phyloP scores from a whole-genome alignment of 2,329 filamentous ascomycete genomes.

The Epichloe scottii region DNA sequence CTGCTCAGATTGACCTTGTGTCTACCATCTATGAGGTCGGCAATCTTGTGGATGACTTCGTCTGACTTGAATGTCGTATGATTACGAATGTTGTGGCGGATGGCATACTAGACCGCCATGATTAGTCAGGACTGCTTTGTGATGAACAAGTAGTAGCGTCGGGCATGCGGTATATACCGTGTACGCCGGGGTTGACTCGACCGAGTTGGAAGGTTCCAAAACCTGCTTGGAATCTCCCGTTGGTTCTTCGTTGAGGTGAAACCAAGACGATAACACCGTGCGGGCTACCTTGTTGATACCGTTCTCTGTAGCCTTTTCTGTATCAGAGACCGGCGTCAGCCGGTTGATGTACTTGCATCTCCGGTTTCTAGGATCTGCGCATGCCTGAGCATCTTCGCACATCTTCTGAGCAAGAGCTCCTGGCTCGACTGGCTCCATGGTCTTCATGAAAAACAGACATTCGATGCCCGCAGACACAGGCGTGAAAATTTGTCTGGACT shows the following conservation, averaged over 20 bases:
- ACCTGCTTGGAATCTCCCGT: slow-evolving; percentile 8
- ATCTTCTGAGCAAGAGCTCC: slow-evolving; percentile 40
- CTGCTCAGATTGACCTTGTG: slow-evolving; percentile 68
- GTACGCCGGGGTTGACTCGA: slow-evolving; percentile 13
- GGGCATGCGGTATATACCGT: slow-evolving; percentile 27
- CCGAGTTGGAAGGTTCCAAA: background rate
- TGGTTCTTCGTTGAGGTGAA: slow-evolving; percentile 31
- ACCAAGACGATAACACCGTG: slow-evolving; percentile 50
- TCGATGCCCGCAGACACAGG: slow-evolving; percentile 44
- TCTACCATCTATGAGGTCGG: slow-evolving; percentile 47
- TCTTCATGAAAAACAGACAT: slow-evolving; percentile 51
- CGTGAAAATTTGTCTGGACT: slow-evolving; percentile 36
- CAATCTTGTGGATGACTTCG: slow-evolving; percentile 58
- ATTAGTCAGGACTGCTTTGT: background rate
- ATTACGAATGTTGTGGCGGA: slow-evolving; percentile 65
- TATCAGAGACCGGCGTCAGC: slow-evolving; percentile 38
- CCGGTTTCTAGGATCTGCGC: slow-evolving; percentile 27
- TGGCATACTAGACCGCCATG: slow-evolving; percentile 58
- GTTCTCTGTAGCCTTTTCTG: slow-evolving; percentile 54
- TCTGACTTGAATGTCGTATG: slow-evolving; percentile 57
- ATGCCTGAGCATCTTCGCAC: slow-evolving; percentile 38
- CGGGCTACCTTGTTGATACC: slow-evolving; percentile 54
- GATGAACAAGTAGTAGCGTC: background rate
- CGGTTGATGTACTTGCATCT: slow-evolving; percentile 47
- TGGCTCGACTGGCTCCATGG: slow-evolving; percentile 41